Evolutionary conservation across 768 basidiomycete genomes (phyloP), one percentile per base, ranked within the genome.

Genomic region (Saitozyma sp.): DNA sequence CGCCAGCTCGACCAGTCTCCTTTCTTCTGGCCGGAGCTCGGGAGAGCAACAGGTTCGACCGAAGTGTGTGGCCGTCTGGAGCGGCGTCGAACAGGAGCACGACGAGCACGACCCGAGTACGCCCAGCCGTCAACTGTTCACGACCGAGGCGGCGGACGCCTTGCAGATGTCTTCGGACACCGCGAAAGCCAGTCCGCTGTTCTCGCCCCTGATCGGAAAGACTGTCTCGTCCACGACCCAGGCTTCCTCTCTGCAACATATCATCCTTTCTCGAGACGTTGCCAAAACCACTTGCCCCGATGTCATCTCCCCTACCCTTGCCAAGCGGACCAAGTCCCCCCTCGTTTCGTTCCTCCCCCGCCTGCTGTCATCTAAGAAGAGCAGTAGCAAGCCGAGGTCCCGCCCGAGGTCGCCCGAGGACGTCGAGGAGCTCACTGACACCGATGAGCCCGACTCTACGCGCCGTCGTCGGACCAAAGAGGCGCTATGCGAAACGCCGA

Each of bases 11-110:
- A 58, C 68, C 2, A 72, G 70, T 5, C 63, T 75, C 3, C 50
- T 54, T 7, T 68, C 66, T 7, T 59, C 70, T 9, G 70, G 60
- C 3, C 54, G 73, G 42, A 71, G 61, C 48, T 75, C 73, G n/a
- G 59, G 61, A 10, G 72, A 71, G 10, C 67, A 71, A 39, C 51
- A 54, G 10, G 54, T 54, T 8, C 54, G 69, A 58, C 72, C 69
- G 1, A 61, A 58, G 10, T 61, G 68, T 46, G 66, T 70, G 29
- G 65, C 65, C 1, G 56, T 68, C 38, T 71, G 73, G 68, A 49
- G 58, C 19, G 56, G 58, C 16, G 29, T 51, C 14, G 29, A 45
- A 10, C 58, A 66, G 19, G 67, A 64, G 50, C 54, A 67, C 14
- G 66, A 69, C 14, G 67, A 74, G 19, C 58, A 63, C 5, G 48